Conservation (phyloP, 129 eudicot genomes). For the Glebionis coronaria region DNA sequence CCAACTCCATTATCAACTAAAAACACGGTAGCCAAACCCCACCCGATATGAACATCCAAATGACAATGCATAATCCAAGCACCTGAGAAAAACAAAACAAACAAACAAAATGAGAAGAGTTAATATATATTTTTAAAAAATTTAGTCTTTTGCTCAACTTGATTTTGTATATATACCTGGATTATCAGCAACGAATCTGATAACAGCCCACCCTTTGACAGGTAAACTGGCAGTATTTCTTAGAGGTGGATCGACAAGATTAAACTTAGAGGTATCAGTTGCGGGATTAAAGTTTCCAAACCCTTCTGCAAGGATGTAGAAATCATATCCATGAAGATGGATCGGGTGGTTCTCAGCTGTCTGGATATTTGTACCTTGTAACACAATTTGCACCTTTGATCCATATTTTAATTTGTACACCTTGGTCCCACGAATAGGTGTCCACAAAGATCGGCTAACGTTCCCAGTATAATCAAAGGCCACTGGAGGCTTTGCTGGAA, state of each 20-base stretch:
- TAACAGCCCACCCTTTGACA: conserved; percentile 84
- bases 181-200: conserved; percentile 94
- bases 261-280: conserved; percentile 71
- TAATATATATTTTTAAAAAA: not conserved
- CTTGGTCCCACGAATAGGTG: conserved; percentile 63
- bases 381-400: conserved; percentile 66
- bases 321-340: conserved; percentile 96
- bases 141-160: conserved; percentile 1
- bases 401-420: conserved; percentile 73
- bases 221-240: conserved; percentile 83
- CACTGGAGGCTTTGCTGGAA: conserved; percentile 73
- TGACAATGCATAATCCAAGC: conserved; percentile 95
- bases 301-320: conserved; percentile 87
- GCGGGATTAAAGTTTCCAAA: conserved; percentile 85
- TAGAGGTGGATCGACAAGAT: conserved; percentile 91
- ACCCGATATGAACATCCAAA: conserved; percentile 92
- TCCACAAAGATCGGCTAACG: conserved; percentile 79
- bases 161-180: conserved; percentile 52
- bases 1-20: conserved; percentile 77
- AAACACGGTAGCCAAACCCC: conserved; percentile 92
- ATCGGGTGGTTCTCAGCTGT: conserved; percentile 95
- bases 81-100: conserved; percentile 38
- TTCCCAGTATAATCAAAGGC: conserved; percentile 91
- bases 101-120: too few relatives aligned
- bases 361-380: conserved; percentile 86